A percentile compares a stretch with the other conserved stretches of the same genome.
These are phyloP conservation scores for Phlyctochytrium bullatum DNA, from an alignment of 192 early-diverging fungal species.

Conservation along the genomic window DNA sequence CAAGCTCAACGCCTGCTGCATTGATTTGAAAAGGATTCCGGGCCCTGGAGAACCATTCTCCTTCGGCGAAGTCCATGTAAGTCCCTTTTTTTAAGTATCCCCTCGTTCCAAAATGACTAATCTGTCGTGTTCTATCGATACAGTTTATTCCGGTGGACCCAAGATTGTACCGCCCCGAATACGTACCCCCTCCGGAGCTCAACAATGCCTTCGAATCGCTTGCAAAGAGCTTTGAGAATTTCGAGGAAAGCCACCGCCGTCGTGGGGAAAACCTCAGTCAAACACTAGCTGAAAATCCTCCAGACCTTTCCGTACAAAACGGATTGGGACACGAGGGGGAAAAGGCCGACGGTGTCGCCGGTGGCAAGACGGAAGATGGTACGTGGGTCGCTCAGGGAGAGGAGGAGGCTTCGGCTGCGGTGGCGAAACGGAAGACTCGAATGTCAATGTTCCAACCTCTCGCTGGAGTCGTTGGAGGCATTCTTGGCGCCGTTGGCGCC, in stretches of 20 bases:
- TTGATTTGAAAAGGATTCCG: constrained; percentile 25
- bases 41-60: constrained; percentile 20
- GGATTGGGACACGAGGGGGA: not conserved
- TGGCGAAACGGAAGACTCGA: not conserved
- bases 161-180: constrained; percentile 20
- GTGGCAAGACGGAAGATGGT: not conserved
- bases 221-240: constrained; percentile 24
- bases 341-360: not conserved
- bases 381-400: constrained; percentile 5
- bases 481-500: constrained; percentile 6
- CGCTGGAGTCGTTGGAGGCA: constrained; percentile 22
- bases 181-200: constrained; percentile 13
- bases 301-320: not conserved
- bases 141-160: constrained; percentile 31
- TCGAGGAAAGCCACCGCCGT: constrained; percentile 19
- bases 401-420: constrained; percentile 4
- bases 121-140: too few relatives aligned
- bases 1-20: constrained; percentile 25
- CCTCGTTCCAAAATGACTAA: constrained; percentile 2
- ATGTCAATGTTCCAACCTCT: constrained; percentile 8
- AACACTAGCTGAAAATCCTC: not conserved
- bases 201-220: constrained; percentile 22
- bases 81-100: constrained; percentile 3
- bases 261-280: constrained; percentile 2
- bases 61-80: constrained; percentile 31